Evolutionary conservation across 495 filamentous ascomycete species (phyloP).

Genomic region (Penicillium silybi): DNA sequence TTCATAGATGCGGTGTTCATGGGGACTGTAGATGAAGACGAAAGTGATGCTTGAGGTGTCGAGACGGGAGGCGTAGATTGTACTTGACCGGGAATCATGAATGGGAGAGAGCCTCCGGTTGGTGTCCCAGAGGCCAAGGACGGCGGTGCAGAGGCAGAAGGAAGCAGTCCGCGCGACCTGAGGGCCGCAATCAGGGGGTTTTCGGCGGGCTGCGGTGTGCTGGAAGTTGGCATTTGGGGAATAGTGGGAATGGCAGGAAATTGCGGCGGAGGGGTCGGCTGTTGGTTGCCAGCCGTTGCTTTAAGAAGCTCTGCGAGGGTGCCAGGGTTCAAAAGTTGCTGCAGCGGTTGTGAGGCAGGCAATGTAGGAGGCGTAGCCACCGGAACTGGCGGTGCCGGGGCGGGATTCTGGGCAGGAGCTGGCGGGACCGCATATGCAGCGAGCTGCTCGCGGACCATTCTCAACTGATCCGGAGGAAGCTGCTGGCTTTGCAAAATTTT

Average conservation of each 20-base stretch:
- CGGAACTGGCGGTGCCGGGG: slow-evolving; percentile 13
- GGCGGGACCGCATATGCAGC: slow-evolving; percentile 54
- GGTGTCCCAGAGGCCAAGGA: slow-evolving; percentile 22
- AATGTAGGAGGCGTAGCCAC: slow-evolving; percentile 31
- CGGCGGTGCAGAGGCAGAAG: slow-evolving; percentile 30
- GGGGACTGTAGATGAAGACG: slow-evolving; percentile 46
- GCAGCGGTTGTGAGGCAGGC: slow-evolving; percentile 36
- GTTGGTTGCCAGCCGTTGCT: slow-evolving; percentile 43
- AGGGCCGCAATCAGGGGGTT: slow-evolving; percentile 47
- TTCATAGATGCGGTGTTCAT: slow-evolving; percentile 73
- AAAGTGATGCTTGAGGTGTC: slow-evolving; percentile 20
- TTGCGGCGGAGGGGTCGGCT: slow-evolving; percentile 36
- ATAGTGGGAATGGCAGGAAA: slow-evolving; percentile 23
- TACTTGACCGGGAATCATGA: slow-evolving; percentile 40
- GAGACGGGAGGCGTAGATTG: slow-evolving; percentile 33
- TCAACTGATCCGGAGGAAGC: slow-evolving; percentile 74
- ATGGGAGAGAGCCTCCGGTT: slow-evolving; percentile 31
- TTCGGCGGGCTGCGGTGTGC: slow-evolving; percentile 33
- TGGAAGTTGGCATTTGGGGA: slow-evolving; percentile 17
- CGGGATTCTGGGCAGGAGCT: slow-evolving; percentile 8
- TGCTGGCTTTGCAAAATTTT: slow-evolving; percentile 72
- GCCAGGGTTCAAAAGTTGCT: slow-evolving; percentile 43
- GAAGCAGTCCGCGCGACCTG: slow-evolving; percentile 45
- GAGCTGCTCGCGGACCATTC: slow-evolving; percentile 75
- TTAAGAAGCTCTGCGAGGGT: slow-evolving; percentile 49